phyloP scores from a whole-genome alignment of 2,329 filamentous ascomycete genomes.

The Orbilia blumenaviensis region DNA sequence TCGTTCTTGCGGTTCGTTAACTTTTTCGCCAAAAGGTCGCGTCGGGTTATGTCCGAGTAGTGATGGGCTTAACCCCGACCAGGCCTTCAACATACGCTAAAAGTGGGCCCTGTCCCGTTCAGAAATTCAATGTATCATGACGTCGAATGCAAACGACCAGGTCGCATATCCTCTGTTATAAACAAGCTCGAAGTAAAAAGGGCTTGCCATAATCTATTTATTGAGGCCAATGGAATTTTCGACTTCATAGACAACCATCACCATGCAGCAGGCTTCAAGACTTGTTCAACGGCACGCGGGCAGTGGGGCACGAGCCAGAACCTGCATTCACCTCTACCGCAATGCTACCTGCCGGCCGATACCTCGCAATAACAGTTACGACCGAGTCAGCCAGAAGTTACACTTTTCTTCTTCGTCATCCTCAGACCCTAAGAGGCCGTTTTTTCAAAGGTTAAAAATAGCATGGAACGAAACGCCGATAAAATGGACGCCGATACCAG shows the following conservation, averaged over 20 bases:
- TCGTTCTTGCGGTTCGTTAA: constrained; percentile 17
- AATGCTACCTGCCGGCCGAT: background rate
- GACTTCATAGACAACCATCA: constrained; percentile 20
- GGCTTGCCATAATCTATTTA: background rate
- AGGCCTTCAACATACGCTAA: constrained; percentile 24
- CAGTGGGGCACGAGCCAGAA: constrained; percentile 1
- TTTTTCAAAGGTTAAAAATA: constrained; percentile 26
- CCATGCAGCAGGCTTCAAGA: constrained; percentile 37
- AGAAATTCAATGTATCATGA: constrained; percentile 30
- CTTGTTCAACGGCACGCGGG: constrained; percentile 10
- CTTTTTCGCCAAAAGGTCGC: constrained; percentile 37
- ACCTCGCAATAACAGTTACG: background rate
- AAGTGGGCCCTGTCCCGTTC: constrained; percentile 2
- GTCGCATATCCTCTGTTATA: background rate
- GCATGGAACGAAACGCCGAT: constrained; percentile 72
- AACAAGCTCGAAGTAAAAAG: background rate
- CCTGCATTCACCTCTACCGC: constrained; percentile 16
- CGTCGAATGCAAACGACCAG: constrained; percentile 12
- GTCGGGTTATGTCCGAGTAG: constrained; percentile 33
- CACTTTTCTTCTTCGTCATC: constrained; percentile 15
- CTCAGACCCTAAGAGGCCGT: constrained; percentile 13
- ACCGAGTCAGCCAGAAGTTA: background rate
- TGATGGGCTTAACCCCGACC: constrained; percentile 15
- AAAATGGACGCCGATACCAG: constrained; percentile 89
- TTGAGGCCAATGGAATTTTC: constrained; percentile 20